Base-by-base conservation (phyloP, 805 yeast species). In the Nakazawaea laoshanensis region DNA sequence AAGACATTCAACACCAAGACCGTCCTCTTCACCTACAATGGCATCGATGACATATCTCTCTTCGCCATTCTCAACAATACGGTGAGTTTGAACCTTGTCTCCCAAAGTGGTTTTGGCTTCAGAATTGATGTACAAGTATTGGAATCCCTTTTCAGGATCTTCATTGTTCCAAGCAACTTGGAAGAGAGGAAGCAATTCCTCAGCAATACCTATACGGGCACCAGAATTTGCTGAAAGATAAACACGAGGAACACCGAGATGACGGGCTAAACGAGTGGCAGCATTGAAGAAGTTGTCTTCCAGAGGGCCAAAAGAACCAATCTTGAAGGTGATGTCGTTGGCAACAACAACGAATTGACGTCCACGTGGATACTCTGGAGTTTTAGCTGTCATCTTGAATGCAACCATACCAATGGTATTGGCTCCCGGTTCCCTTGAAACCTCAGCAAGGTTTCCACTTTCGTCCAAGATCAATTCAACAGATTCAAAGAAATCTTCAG, bases 221-320 rank as follows among this genome's bases (percentile, higher is more conserved):
- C 99, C 99, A 40, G 97, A 88, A 72, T 92, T 92, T 19, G 98
- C 99, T 47, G 96, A 85, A 47, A 92, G 67, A 62, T 92, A 92
- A 37, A 92, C 74, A 64, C 99, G 73, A 52, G 99, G 99, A 47
- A 92, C 77, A 40, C 98, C 98, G 44, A 78, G 70, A 52, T 74
- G 67, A 63, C 95, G 75, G 21, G 97, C 96, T 46, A 78, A 71
- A 51, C 87, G 94, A 22, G 98, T 92, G 43, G 88, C 95, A 54
- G 80, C 77, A 67, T 84, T 74, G 71, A 92, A 92, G 67, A 79
- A 92, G 36, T 65, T 68, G 62, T 92, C 98, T 63, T 92, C 99
- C 48, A 72, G 79, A 16, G 98, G 98, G 49, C 98, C 98, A 50
- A 92, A 92, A 1, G 98, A 94, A 60, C 99, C 99, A 61, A 92